A percentile compares a stretch with the other conserved stretches of the same genome.
Evolutionary conservation across 768 basidiomycete genomes (phyloP).

Genomic region (Agaricus blazei): DNA sequence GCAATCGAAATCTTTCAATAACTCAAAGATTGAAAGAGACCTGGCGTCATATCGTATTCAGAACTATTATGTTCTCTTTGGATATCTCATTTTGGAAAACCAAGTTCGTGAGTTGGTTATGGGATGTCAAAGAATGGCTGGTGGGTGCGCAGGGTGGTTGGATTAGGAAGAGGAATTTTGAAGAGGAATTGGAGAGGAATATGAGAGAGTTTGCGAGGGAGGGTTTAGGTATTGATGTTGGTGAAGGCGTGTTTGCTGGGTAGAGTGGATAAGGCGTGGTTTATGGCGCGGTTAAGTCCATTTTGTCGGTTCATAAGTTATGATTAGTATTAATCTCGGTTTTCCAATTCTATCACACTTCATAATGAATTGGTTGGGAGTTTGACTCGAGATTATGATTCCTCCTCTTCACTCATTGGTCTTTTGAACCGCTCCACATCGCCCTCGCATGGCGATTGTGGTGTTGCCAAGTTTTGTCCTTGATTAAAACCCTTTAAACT

Average conservation of each 20-base stretch:
- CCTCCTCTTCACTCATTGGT: no score
- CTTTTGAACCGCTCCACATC: no score
- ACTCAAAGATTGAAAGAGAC: conserved; percentile 43
- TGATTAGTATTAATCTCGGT: no score
- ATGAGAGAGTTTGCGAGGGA: conserved; percentile 74
- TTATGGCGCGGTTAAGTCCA: neutral
- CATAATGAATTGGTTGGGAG: no score
- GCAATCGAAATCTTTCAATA: conserved; percentile 36
- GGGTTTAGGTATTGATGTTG: conserved; percentile 75
- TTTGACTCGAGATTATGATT: no score
- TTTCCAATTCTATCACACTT: no score
- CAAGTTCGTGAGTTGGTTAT: conserved; percentile 47
- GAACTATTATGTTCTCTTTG: conserved; percentile 55
- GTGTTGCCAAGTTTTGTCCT: no score
- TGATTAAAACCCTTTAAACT: no score
- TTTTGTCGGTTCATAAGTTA: no score
- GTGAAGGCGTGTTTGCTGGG: conserved; percentile 49
- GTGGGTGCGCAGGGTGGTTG: conserved; percentile 39
- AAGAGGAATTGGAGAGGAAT: conserved; percentile 75
- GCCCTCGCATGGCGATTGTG: no score
- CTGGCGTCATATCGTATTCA: conserved; percentile 59
- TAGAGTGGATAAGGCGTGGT: conserved; percentile 13
- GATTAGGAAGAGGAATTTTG: conserved; percentile 52
- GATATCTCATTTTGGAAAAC: conserved; percentile 71
- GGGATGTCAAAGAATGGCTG: conserved; percentile 28